Base-by-base conservation (phyloP, 208 protist genomes). In the Wallacemonas sp. region DNA sequence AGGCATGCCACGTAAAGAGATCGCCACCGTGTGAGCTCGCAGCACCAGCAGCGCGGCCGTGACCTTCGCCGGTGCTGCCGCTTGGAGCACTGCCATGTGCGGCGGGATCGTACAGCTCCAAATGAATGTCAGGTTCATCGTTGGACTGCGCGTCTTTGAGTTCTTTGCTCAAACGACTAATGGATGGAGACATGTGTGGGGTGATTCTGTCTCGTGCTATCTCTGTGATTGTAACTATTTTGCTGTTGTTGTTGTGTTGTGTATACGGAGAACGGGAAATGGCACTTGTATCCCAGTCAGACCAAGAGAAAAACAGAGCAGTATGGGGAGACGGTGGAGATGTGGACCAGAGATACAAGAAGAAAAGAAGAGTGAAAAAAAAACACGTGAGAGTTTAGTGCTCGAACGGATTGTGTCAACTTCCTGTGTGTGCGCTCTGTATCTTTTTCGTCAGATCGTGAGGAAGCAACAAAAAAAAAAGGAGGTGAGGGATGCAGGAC, bases 1-100 rank as follows among this genome's bases (percentile, higher is more conserved):
- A 53, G 27, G 87, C 90, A 14, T 85, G 56, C 88, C 90, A 96
- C 26, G 33, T 21, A 30, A 86, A 92, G 9, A 95, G 59, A 36
- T 75, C 68, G 28, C 55, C 41, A 2, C 56, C 56, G 26, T 27
- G 17, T 6, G 15, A 8, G 24, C 0, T 21, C n/a, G n/a, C 6
- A 11, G 11, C 47, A 8, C 47, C 11, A 9, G n/a, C 47, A 19
- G 24, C 6, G 11, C 24, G 47, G 12, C 61, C 38, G 41, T 44
- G 31, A 36, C 51, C 15, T n/a, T 39, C 22, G 4, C 44, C 17
- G 15, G 4, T 24, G 53, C 33, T 30, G 41, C 27, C 4, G 65
- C 54, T 42, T 28, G 71, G 26, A 24, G 41, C 31, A 30, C 28
- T 1, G 2, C 14, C 26, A 24, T 17, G 19, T 22, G 34, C 6